phyloP scores from a whole-genome alignment of 2,329 filamentous ascomycete genomes.

The Aspergillus terreus region DNA sequence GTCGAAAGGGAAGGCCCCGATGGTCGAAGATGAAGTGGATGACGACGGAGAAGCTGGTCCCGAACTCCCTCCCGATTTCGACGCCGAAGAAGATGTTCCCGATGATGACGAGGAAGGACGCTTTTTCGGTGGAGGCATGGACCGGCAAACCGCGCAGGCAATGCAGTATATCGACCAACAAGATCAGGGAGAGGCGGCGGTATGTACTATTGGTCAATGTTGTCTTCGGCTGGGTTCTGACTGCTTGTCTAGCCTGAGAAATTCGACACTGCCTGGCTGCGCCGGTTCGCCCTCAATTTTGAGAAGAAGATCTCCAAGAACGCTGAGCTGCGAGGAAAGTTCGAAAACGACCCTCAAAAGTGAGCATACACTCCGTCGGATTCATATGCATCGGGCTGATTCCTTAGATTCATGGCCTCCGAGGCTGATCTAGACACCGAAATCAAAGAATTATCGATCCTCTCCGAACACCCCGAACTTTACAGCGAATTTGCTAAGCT shows the following conservation, averaged over 20 bases:
- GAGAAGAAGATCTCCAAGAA: conserved; percentile 91
- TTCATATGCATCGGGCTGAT: conserved; percentile 15
- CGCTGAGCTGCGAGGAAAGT: conserved; percentile 79
- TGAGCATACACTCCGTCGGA: conserved; percentile 33
- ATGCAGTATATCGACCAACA: conserved; percentile 81
- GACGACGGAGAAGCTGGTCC: conserved; percentile 51
- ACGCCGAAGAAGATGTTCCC: conserved; percentile 54
- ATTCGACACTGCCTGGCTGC: conserved; percentile 79
- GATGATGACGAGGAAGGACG: conserved; percentile 91
- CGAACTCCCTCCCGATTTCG: conserved; percentile 55
- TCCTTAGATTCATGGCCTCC: conserved; percentile 63
- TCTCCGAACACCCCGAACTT: conserved; percentile 80
- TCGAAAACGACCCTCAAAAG: conserved; percentile 73
- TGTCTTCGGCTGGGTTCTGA: conserved; percentile 18
- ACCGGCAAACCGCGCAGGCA: conserved; percentile 72
- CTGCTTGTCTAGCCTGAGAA: conserved; percentile 56
- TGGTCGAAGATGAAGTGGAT: conserved; percentile 46
- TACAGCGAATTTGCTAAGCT: conserved; percentile 76
- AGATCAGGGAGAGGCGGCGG: conserved; percentile 51
- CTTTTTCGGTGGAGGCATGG: conserved; percentile 92
- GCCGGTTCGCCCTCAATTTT: conserved; percentile 75
- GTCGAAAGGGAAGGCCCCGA: conserved; percentile 42
- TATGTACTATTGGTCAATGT: conserved; percentile 18
- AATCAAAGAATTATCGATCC: conserved; percentile 79
- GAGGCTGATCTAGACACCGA: conserved; percentile 88